These are phyloP conservation scores for Phaeomoniella chlamydospora DNA, from an alignment of 2,329 filamentous ascomycete genomes.

Conservation along the genomic window DNA sequence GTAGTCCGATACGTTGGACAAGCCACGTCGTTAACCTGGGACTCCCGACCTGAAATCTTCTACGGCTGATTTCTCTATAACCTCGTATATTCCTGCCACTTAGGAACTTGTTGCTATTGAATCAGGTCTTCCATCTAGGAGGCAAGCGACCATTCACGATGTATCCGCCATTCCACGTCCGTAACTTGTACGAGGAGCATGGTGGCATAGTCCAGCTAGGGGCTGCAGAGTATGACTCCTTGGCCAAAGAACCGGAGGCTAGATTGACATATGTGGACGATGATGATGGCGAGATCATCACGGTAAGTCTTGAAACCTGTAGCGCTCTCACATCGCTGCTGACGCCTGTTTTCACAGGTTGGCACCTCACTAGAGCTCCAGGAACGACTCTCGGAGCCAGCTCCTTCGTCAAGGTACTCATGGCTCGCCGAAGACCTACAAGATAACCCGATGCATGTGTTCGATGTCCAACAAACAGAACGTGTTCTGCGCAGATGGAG, in stretches of 20 bases:
- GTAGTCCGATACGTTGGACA: not conserved
- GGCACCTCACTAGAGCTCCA: conserved; percentile 31
- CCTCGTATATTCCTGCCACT: too few relatives aligned
- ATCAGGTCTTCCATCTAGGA: not conserved
- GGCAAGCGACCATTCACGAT: not conserved
- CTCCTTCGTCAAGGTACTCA: conserved; percentile 3
- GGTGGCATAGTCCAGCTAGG: conserved; percentile 24
- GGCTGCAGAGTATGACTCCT: conserved; percentile 26
- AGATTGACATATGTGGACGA: conserved; percentile 29
- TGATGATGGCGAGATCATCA: conserved; percentile 30
- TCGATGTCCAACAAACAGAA: conserved; percentile 27
- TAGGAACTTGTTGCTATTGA: too few relatives aligned
- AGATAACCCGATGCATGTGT: conserved; percentile 24
- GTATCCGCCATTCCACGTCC: conserved; percentile 9
- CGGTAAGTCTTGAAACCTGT: conserved; percentile 16
- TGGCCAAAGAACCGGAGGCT: conserved; percentile 23
- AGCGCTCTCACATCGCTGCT: conserved; percentile 6
- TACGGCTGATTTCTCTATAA: too few relatives aligned
- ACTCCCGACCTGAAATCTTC: too few relatives aligned
- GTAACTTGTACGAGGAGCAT: conserved; percentile 8
- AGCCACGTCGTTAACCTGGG: not conserved
- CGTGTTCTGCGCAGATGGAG: conserved; percentile 24
- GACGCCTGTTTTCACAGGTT: conserved; percentile 16
- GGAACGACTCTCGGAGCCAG: conserved; percentile 29
- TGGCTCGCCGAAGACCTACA: conserved; percentile 2